Percentiles rank a stretch among this genome's conserved stretches.
Evolutionary conservation across 2,329 filamentous ascomycete species (phyloP).

Genomic region (Rhynchosporium secalis): DNA sequence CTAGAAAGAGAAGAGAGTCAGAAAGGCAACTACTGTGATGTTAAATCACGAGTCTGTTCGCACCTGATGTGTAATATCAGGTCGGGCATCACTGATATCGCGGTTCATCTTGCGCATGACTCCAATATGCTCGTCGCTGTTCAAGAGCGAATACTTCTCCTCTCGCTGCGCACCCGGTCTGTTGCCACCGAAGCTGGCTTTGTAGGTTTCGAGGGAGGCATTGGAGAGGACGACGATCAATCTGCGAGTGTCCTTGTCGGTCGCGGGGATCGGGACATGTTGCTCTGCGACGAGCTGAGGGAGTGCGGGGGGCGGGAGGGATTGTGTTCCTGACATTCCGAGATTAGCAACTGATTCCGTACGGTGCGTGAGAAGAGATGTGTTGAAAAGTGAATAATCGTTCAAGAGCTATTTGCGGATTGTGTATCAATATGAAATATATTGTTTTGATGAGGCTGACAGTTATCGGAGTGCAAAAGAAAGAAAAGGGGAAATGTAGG

Average conservation of each 20-base stretch:
- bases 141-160: constrained; percentile 95
- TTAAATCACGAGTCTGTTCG: constrained; percentile 40
- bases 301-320: constrained; percentile 85
- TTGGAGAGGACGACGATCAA: constrained; percentile 96
- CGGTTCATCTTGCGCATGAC: constrained; percentile 99
- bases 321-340: constrained; percentile 74
- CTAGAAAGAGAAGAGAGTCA: constrained; percentile 49
- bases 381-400: constrained; percentile 26
- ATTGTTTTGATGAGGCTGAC: too few relatives aligned
- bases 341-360: constrained; percentile 30
- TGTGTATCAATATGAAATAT: too few relatives aligned
- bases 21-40: constrained; percentile 26
- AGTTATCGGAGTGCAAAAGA: too few relatives aligned
- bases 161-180: constrained; percentile 64
- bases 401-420: not conserved
- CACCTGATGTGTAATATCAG: constrained; percentile 98
- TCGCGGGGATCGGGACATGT: constrained; percentile 76
- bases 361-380: constrained; percentile 11
- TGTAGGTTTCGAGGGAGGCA: constrained; percentile 96
- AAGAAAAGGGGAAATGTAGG: too few relatives aligned
- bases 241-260: constrained; percentile 87
- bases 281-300: constrained; percentile 94
- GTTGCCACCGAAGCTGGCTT: constrained; percentile 73
- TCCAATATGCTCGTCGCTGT: constrained; percentile 98
- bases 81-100: constrained; percentile 95